These are phyloP conservation scores for Ophiocordyceps australis DNA, from an alignment of 2,329 filamentous ascomycete species.

Conservation along the genomic window DNA sequence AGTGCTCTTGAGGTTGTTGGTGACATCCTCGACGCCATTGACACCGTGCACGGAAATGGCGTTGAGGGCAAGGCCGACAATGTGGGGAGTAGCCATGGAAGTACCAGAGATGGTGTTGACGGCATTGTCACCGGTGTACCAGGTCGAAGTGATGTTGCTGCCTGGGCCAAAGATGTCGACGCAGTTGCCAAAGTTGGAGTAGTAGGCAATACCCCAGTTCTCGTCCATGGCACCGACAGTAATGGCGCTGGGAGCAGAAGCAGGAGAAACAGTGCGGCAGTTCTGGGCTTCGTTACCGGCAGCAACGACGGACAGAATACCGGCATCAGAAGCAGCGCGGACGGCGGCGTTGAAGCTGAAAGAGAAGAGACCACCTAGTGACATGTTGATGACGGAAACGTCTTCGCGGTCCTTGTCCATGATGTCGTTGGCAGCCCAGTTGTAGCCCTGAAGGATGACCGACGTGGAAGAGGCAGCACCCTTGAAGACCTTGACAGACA, in stretches of 20 bases:
- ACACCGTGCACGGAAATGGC: slow-evolving; percentile 23
- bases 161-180: slow-evolving; percentile 36
- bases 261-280: slow-evolving; percentile 11
- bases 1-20: slow-evolving; percentile 20
- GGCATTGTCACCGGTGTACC: slow-evolving; percentile 23
- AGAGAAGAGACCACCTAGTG: slow-evolving; percentile 28
- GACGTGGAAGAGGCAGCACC: slow-evolving; percentile 9
- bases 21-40: slow-evolving; percentile 16
- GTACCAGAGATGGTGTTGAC: slow-evolving; percentile 36
- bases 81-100: slow-evolving; percentile 45
- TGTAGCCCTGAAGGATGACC: slow-evolving; percentile 14
- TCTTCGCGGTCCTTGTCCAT: slow-evolving; percentile 16
- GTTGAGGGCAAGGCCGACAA: slow-evolving; percentile 34
- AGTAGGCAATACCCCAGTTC: slow-evolving; percentile 19
- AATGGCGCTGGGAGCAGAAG: slow-evolving; percentile 12
- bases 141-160: slow-evolving; percentile 24
- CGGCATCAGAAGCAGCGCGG: slow-evolving; percentile 20
- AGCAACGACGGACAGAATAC: slow-evolving; percentile 33
- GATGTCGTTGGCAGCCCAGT: slow-evolving; percentile 26
- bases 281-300: slow-evolving; percentile 29
- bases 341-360: slow-evolving; percentile 30
- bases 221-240: slow-evolving; percentile 17
- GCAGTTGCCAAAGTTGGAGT: slow-evolving; percentile 28
- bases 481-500: slow-evolving; percentile 27
- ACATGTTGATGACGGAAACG: slow-evolving; percentile 33